phyloP scores from a whole-genome alignment of 164 flowering plant genomes.

The Magnolia kwangsiensis region DNA sequence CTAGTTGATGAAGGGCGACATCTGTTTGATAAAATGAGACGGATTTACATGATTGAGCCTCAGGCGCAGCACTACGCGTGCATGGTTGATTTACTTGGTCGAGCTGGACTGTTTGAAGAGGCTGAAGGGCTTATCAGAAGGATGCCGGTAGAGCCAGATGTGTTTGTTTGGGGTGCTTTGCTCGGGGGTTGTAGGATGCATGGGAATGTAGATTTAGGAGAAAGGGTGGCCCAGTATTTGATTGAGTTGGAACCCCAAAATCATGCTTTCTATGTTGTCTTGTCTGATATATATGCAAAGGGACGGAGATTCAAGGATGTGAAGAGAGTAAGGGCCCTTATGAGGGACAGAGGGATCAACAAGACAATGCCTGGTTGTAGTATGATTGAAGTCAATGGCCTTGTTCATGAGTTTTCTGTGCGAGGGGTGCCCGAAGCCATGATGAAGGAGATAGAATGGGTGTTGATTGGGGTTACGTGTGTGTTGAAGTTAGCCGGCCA shows the following conservation, averaged over 20 bases:
- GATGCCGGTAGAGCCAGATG: slow-evolving; percentile 86
- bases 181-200: slow-evolving; percentile 80
- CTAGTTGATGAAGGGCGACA: slow-evolving; percentile 54
- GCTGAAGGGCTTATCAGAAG: slow-evolving; percentile 48
- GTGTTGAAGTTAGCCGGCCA: slow-evolving; percentile 21
- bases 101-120: slow-evolving; percentile 64
- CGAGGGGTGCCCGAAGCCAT: slow-evolving; percentile 36
- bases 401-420: slow-evolving; percentile 59
- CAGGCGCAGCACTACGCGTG: slow-evolving; percentile 69
- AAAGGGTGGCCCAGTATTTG: slow-evolving; percentile 45
- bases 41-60: slow-evolving; percentile 49
- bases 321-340: slow-evolving; percentile 44
- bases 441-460: slow-evolving; percentile 33
- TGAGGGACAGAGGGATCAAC: slow-evolving; percentile 54
- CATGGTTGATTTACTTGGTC: slow-evolving; percentile 65
- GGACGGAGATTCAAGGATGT: slow-evolving; percentile 47
- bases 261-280: slow-evolving; percentile 63
- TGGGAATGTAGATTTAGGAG: slow-evolving; percentile 63
- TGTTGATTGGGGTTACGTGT: slow-evolving; percentile 29
- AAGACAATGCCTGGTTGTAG: slow-evolving; percentile 70
- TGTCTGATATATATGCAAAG: slow-evolving; percentile 68
- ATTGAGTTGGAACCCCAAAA: slow-evolving; percentile 58
- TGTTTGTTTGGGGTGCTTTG: slow-evolving; percentile 78
- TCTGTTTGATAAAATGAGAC: slow-evolving; percentile 55
- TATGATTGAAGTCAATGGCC: slow-evolving; percentile 61